phyloP scores from a whole-genome alignment of 257 asterid species.

The Przewalskia tangutica region DNA sequence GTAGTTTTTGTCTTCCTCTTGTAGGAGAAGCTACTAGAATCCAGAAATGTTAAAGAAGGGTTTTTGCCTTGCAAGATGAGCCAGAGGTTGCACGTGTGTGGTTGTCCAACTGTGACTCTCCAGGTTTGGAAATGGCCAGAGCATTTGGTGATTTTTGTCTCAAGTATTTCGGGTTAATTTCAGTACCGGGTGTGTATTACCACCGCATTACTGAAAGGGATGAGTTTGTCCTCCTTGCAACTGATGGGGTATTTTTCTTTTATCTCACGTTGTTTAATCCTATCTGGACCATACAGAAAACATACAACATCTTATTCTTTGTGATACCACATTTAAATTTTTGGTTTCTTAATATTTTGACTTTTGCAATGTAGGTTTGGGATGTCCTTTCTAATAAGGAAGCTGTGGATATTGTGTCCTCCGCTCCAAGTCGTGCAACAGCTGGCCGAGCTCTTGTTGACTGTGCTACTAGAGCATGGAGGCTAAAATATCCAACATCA shows the following conservation, averaged over 20 bases:
- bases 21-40: constrained; percentile 93
- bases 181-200: constrained; percentile 92
- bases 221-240: constrained; percentile 79
- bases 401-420: constrained; percentile 85
- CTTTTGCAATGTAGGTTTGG: constrained; percentile 57
- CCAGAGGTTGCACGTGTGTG: constrained; percentile 99
- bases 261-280: neutral
- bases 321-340: neutral
- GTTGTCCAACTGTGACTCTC: constrained; percentile 94
- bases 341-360: neutral
- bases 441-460: constrained; percentile 91
- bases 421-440: constrained; percentile 74
- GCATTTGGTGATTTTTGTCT: constrained; percentile 98
- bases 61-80: constrained; percentile 96
- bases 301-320: neutral
- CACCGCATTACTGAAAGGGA: constrained; percentile 63
- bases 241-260: constrained; percentile 75
- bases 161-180: constrained; percentile 91
- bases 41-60: constrained; percentile 92
- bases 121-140: constrained; percentile 98
- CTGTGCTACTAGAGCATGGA: constrained; percentile 95
- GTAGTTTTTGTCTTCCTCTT: neutral
- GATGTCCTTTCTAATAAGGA: constrained; percentile 95
- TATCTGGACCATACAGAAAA: neutral
- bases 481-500: constrained; percentile 95